Evolutionary conservation across 257 asterid genomes (phyloP), one percentile per base, ranked within the genome.

Genomic region (Henckelia pumila): DNA sequence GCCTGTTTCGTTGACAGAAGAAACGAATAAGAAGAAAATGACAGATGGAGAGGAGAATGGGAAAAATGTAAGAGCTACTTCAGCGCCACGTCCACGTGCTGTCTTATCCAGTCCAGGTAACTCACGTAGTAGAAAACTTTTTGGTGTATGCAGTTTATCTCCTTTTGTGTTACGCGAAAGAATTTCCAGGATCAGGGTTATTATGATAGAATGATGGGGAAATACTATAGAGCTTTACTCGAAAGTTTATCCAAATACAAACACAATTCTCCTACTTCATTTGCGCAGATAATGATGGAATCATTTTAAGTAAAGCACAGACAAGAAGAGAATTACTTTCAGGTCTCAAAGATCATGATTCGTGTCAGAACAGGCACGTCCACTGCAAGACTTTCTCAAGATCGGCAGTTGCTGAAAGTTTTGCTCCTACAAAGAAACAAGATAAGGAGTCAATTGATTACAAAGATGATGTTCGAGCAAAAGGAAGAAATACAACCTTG

Each of bases 101-200:
- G 96, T 89, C 72, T 80, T 92, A 72, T 92, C 98, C 13, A 92
- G 97, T 73, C 98, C 93, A 53, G 98, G 98, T 87, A 77, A 71
- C 61, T 44, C 24, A 32, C 37, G 7, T 32, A 32, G 37, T 2
- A 32, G 37, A 32, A 32, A 4, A 24, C 57, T 44, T 52, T 30
- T 10, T 56, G 17, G 21, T 17, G 74, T 29, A 8, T 32, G n/a
- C 9, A 14, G 11, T 29, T 47, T 60, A n/a, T 17, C 53, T 53
- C 56, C 26, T 50, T 50, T 7, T 26, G 35, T 20, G 24, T 44
- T 63, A 3, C n/a, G 47, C 37, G 19, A 2, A 7, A 2, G 64
- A 59, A 59, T 32, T 28, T 35, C 47, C 47, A 35, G 47, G 47
- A 9, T 8, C 30, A 3, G 6, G 30, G 5, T 28, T 28, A 28